These are phyloP conservation scores for Penicillium concentricum DNA, from an alignment of 2,329 filamentous ascomycete species.

Conservation along the genomic window DNA sequence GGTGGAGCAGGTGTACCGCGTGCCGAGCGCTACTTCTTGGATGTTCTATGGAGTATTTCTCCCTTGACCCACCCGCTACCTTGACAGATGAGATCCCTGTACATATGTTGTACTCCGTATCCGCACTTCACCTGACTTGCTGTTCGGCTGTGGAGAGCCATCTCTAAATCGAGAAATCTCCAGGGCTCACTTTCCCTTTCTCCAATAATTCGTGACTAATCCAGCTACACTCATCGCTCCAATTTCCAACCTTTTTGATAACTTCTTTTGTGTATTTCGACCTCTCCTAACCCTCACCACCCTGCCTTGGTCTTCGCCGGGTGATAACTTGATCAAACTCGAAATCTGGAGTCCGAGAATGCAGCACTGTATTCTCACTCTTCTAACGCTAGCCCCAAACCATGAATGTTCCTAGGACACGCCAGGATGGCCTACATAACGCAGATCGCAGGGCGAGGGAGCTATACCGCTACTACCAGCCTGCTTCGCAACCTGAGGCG, in stretches of 20 bases:
- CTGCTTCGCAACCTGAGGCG: conserved; percentile 13
- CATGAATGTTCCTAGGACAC: conserved; percentile 14
- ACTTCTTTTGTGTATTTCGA: background rate
- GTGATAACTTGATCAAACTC: background rate
- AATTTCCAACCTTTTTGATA: background rate
- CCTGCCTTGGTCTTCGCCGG: background rate
- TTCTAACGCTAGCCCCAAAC: conserved; percentile 7
- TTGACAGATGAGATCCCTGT: conserved; percentile 11
- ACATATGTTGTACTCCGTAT: background rate
- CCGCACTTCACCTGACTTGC: background rate
- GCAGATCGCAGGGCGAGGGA: conserved; percentile 38
- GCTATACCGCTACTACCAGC: conserved; percentile 43
- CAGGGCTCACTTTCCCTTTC: conserved; percentile 8
- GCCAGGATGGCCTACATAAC: conserved; percentile 20
- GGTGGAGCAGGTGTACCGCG: conserved; percentile 13
- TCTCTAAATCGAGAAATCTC: background rate
- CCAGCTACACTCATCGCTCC: background rate
- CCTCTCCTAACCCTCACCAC: background rate
- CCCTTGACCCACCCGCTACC: conserved; percentile 10
- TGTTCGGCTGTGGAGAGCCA: conserved; percentile 8
- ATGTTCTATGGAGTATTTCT: conserved; percentile 10
- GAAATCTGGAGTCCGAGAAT: conserved; percentile 9
- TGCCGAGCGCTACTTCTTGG: conserved; percentile 2
- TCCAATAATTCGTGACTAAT: conserved; percentile 5
- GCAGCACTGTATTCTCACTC: conserved; percentile 9